Conservation (phyloP, 1,284 basidiomycete species). For the Boletellus dicymbophilus region DNA sequence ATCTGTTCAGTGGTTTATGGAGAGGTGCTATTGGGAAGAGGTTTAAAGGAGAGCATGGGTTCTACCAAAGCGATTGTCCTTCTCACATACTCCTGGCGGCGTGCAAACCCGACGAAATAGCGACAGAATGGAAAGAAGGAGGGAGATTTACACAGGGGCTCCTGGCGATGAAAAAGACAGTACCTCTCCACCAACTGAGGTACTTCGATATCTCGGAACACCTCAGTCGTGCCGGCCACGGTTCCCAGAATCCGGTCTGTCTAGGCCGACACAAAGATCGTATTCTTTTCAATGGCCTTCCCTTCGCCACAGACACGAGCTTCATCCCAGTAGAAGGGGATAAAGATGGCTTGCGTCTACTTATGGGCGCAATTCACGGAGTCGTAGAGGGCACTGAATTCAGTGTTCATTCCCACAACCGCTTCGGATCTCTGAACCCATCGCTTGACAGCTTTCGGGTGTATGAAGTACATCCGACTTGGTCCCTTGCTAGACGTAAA, state of each 20-base stretch:
- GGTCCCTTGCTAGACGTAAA: conserved; percentile 51
- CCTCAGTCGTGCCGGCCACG: conserved; percentile 35
- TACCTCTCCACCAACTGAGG: conserved; percentile 52
- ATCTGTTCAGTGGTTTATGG: conserved; percentile 57
- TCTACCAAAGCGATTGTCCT: conserved; percentile 42
- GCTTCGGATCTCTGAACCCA: conserved; percentile 54
- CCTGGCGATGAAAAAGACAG: conserved; percentile 44
- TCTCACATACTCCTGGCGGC: conserved; percentile 59
- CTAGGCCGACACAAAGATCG: conserved; percentile 49
- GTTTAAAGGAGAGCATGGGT: conserved; percentile 43
- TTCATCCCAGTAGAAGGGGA: conserved; percentile 46
- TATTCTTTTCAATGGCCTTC: conserved; percentile 54
- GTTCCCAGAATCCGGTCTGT: conserved; percentile 50
- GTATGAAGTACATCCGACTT: conserved; percentile 55
- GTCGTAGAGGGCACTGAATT: conserved; percentile 61
- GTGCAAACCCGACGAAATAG: conserved; percentile 50
- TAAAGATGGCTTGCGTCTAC: conserved; percentile 45
- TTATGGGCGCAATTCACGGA: conserved; percentile 60
- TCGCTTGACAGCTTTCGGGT: conserved; percentile 50
- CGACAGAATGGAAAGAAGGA: conserved; percentile 59
- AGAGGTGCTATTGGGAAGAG: conserved; percentile 42
- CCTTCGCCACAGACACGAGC: conserved; percentile 50
- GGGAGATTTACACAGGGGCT: conserved; percentile 59
- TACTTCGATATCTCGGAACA: conserved; percentile 50
- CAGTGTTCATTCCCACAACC: conserved; percentile 59